Evolutionary conservation across 2,329 filamentous ascomycete genomes (phyloP).

Genomic region (Trichoderma endophyticum): DNA sequence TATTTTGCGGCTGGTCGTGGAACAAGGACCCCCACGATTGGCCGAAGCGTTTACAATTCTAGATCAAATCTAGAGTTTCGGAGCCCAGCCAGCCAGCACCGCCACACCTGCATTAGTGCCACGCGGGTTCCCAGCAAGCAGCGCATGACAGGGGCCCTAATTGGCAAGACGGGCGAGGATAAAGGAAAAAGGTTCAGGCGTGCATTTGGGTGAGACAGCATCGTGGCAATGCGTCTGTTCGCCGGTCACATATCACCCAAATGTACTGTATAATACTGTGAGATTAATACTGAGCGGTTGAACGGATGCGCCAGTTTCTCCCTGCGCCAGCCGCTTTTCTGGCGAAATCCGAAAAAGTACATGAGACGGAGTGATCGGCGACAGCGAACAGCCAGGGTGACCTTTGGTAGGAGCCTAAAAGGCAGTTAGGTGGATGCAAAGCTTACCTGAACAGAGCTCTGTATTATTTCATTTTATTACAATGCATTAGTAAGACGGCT

Average conservation of each 20-base stretch:
- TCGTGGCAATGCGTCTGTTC: background rate
- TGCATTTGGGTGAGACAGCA: background rate
- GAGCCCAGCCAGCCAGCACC: slow-evolving; percentile 26
- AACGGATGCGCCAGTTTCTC: background rate
- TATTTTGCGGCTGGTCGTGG: background rate
- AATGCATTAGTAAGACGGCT: background rate
- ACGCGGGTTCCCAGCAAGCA: slow-evolving; percentile 15
- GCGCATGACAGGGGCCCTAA: slow-evolving; percentile 6
- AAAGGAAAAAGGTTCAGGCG: background rate
- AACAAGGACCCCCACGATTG: slow-evolving; percentile 14
- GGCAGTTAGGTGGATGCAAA: background rate
- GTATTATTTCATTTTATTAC: background rate
- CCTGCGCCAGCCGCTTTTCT: background rate
- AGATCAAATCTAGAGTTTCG: slow-evolving; percentile 17
- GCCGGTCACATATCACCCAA: background rate
- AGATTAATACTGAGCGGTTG: background rate
- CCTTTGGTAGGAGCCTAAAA: background rate
- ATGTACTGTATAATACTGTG: background rate
- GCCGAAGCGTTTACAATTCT: slow-evolving; percentile 15
- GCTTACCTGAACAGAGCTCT: background rate
- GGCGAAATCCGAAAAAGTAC: background rate
- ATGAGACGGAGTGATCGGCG: background rate
- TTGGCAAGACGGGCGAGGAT: background rate
- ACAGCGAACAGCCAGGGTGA: background rate
- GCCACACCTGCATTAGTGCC: slow-evolving; percentile 39